Percentiles rank a stretch among this genome's conserved stretches.
Conservation (phyloP, 306 rosid genomes). For the Abrus precatorius region DNA sequence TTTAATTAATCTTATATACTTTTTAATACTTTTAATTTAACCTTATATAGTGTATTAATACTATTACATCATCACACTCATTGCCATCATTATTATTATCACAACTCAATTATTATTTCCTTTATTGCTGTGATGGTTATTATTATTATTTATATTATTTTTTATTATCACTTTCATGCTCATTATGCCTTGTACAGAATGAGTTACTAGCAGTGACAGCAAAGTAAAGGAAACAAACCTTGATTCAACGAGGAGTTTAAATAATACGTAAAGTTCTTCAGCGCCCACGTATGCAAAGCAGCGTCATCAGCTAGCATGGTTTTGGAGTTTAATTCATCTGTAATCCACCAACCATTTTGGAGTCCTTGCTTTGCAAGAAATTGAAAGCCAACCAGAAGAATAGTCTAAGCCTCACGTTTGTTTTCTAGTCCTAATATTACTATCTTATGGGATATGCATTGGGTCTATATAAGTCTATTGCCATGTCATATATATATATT, state of each 20-base stretch:
- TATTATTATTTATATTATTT: too few species aligned
- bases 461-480: background rate
- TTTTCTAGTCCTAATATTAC: background rate
- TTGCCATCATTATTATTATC: too few species aligned
- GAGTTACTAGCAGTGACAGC: too few species aligned
- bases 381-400: background rate
- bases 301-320: conserved; percentile 27
- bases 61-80: too few species aligned
- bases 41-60: too few species aligned
- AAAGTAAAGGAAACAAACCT: background rate
- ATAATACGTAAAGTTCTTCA: conserved; percentile 20
- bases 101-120: too few species aligned
- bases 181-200: too few species aligned
- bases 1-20: too few species aligned
- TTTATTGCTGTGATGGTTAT: too few species aligned
- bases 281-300: background rate
- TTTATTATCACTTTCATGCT: too few species aligned
- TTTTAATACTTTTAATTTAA: too few species aligned
- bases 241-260: background rate
- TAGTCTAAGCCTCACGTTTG: conserved; percentile 6
- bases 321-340: background rate
- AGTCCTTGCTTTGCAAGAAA: conserved; percentile 44
- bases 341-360: conserved; percentile 4
- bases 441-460: background rate
- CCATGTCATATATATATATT: background rate